Evolutionary conservation across 148 eudicot species (phyloP), one percentile per base, ranked within the genome.

Genomic region (Vaccinium myrtillus): DNA sequence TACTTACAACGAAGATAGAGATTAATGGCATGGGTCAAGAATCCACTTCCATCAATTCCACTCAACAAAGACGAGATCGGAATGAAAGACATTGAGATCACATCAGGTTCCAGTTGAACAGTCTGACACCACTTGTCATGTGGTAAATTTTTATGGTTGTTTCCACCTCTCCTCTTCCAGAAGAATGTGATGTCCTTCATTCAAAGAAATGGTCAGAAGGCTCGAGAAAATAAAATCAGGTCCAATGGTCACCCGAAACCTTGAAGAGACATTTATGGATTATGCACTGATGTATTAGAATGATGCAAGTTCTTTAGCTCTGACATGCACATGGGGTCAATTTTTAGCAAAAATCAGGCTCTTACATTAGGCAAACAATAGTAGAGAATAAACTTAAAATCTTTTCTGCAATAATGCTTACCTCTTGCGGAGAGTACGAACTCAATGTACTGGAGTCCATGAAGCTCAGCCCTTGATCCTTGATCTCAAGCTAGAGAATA

Each of bases 131-230:
- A 90, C 79, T 83, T 87, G 56, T 79, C 78, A 77, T 90, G 91
- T 59, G 88, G 83, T 67, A 89, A 54, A 80, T 80, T 87, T 73
- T 75, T 86, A 9, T 65, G 74, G 56, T 51, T 86, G 88, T 83
- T 86, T 84, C 92, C 92, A 51, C 92, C 92, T 89, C 92, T 90
- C 86, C 92, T 84, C 86, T 87, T 89, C 86, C 88, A 89, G 88
- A 88, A 75, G 85, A 87, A 87, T 61, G 91, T 89, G 30, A 90
- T 85, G 59, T 90, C 92, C 92, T 90, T 91, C 83, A 79, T 65
- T 65, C 48, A 83, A 84, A 61, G 19, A 11, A 84, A 1, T 11
- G 27, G 48, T 78, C 55, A 43, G 19, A 12, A 55, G 16, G 63
- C 4, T 55, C 9, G 63, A n/a, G 36, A 61, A 61, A 36, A 39